A percentile compares a stretch with the other conserved stretches of the same genome.
Conservation (phyloP, 2,329 filamentous ascomycete species). For the Aotearoamyces nothofagi region DNA sequence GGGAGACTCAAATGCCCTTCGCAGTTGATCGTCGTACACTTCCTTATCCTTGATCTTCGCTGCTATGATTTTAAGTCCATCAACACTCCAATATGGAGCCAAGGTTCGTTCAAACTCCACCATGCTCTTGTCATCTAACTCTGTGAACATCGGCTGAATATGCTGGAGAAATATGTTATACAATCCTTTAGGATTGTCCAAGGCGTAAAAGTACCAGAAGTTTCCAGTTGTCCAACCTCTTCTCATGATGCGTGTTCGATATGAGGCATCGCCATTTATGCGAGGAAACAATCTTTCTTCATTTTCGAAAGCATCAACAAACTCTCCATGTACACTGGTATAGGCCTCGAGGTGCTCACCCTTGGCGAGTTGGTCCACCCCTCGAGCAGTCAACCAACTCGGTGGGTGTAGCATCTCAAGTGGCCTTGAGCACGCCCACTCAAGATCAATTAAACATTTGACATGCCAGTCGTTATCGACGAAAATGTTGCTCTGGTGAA, state of each 20-base stretch:
- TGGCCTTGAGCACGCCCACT: constrained; percentile 19
- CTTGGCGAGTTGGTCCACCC: constrained; percentile 6
- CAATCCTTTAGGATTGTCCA: constrained; percentile 11
- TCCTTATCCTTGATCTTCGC: constrained; percentile 1
- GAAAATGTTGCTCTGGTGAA: constrained; percentile 25
- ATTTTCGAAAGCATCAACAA: constrained; percentile 9
- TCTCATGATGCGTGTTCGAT: constrained; percentile 9
- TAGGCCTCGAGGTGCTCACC: constrained; percentile 9
- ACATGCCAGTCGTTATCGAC: constrained; percentile 22
- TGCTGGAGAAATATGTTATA: constrained; percentile 12
- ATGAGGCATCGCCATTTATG: constrained; percentile 5
- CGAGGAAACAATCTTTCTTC: constrained; percentile 8
- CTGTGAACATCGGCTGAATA: constrained; percentile 10
- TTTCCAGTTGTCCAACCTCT: constrained; percentile 11
- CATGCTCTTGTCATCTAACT: constrained; percentile 1
- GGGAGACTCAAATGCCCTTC: constrained; percentile 1
- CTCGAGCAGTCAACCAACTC: constrained; percentile 16
- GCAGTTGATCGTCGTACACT: constrained; percentile 1
- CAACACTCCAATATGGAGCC: not conserved
- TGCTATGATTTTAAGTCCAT: constrained; percentile 1
- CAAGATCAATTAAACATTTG: constrained; percentile 19
- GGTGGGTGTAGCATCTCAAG: constrained; percentile 18
- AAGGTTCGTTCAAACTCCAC: constrained; percentile 1
- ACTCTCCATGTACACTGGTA: constrained; percentile 8
- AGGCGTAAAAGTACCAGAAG: constrained; percentile 13